Percentiles rank a stretch among this genome's conserved stretches.
These are phyloP conservation scores for Maudiozyma humilis DNA, from an alignment of 1,139 yeast species.

Conservation along the genomic window DNA sequence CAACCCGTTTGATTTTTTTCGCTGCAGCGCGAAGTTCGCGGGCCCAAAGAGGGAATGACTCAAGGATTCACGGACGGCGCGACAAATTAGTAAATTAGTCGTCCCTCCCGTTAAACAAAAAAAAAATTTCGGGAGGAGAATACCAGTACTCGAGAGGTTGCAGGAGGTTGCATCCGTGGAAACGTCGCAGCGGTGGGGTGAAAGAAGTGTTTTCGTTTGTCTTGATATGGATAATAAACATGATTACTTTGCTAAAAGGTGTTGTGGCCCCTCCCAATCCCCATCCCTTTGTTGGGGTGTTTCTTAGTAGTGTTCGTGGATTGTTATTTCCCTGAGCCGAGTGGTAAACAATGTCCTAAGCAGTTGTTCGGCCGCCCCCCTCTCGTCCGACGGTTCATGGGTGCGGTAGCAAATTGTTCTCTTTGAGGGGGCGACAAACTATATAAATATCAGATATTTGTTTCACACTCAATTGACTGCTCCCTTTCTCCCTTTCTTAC, in stretches of 20 bases:
- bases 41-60: constrained; percentile 2
- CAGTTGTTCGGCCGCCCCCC: background rate
- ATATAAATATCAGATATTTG: background rate
- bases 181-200: background rate
- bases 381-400: background rate
- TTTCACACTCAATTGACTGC: background rate
- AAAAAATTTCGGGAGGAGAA: background rate
- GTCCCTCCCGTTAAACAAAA: constrained; percentile 4
- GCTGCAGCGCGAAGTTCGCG: background rate
- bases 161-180: background rate
- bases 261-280: background rate
- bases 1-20: background rate
- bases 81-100: constrained; percentile 4
- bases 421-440: background rate
- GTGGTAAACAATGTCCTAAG: background rate
- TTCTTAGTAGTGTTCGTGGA: background rate
- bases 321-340: background rate
- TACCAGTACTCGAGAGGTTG: background rate
- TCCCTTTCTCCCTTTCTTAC: background rate
- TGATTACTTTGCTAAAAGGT: constrained; percentile 1
- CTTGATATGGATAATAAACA: constrained; percentile 4
- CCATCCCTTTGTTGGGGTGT: background rate
- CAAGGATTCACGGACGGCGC: constrained; percentile 4
- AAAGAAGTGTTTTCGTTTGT: background rate
- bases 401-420: background rate